phyloP scores from a whole-genome alignment of 306 rosid species.

The Mucuna pruriens region DNA sequence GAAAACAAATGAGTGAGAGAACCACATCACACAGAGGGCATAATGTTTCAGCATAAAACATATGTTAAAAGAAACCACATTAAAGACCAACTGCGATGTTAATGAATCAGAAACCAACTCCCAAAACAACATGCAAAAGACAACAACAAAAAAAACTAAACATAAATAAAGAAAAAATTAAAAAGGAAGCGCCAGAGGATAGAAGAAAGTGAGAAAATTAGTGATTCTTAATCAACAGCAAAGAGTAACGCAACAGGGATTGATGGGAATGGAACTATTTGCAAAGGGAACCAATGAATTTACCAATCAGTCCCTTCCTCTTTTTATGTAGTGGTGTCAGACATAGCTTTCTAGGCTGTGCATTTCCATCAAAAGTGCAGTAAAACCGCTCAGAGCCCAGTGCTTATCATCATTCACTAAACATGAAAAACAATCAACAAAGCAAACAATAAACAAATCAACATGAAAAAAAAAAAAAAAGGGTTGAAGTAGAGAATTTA shows the following conservation, averaged over 20 bases:
- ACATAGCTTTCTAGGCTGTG: conserved; percentile 41
- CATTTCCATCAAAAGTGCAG: conserved; percentile 44
- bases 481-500: not conserved
- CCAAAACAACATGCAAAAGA: not conserved
- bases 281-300: not conserved
- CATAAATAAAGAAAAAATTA: not conserved
- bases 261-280: not conserved
- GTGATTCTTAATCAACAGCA: not conserved
- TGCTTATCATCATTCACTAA: conserved; percentile 39
- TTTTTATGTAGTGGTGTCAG: conserved; percentile 18
- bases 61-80: too few relatives aligned
- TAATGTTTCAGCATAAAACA: not conserved
- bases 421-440: not conserved
- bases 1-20: not conserved
- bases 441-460: not conserved
- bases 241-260: not conserved
- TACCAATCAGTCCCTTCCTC: not conserved
- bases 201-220: not conserved
- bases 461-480: not conserved
- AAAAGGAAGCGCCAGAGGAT: not conserved
- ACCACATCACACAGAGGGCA: not conserved
- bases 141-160: not conserved
- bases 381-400: conserved; percentile 48
- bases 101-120: not conserved
- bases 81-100: too few relatives aligned